phyloP scores from a whole-genome alignment of 164 flowering plant species.

The Tinospora cordifolia region DNA sequence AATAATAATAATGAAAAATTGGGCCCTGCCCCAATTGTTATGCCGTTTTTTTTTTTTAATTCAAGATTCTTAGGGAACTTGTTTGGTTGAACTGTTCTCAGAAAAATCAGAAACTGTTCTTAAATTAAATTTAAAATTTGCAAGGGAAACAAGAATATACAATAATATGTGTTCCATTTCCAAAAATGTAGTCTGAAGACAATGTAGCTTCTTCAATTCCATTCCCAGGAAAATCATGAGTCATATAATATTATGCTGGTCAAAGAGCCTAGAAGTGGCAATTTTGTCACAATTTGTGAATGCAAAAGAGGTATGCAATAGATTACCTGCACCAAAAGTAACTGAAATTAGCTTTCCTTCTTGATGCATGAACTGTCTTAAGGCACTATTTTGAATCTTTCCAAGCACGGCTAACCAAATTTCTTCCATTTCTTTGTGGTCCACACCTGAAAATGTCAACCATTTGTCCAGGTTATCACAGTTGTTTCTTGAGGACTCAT shows the following conservation, averaged over 20 bases:
- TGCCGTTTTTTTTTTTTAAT: too few relatives aligned
- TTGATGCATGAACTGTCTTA: conserved; percentile 64
- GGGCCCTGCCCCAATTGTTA: too few relatives aligned
- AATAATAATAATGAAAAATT: too few relatives aligned
- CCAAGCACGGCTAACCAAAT: conserved; percentile 76
- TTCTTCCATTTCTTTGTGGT: conserved; percentile 44
- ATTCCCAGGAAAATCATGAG: background rate
- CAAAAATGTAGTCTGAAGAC: too few relatives aligned
- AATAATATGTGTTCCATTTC: too few relatives aligned
- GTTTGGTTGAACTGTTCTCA: too few relatives aligned
- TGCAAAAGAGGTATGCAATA: conserved; percentile 3
- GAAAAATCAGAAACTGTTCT: too few relatives aligned
- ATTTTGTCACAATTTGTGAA: background rate
- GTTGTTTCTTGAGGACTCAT: conserved; percentile 26
- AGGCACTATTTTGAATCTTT: conserved; percentile 39
- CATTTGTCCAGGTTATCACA: conserved; percentile 25
- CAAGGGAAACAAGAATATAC: too few relatives aligned
- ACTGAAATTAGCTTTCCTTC: conserved; percentile 83
- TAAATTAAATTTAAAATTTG: too few relatives aligned
- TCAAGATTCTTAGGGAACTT: too few relatives aligned
- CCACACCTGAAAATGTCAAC: conserved; percentile 28
- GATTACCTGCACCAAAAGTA: conserved; percentile 77
- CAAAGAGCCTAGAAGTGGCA: background rate
- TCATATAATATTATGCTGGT: background rate
- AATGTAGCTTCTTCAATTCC: background rate